These are phyloP conservation scores for Salix koriyanagi DNA, from an alignment of 345 rosid genomes.

Conservation along the genomic window DNA sequence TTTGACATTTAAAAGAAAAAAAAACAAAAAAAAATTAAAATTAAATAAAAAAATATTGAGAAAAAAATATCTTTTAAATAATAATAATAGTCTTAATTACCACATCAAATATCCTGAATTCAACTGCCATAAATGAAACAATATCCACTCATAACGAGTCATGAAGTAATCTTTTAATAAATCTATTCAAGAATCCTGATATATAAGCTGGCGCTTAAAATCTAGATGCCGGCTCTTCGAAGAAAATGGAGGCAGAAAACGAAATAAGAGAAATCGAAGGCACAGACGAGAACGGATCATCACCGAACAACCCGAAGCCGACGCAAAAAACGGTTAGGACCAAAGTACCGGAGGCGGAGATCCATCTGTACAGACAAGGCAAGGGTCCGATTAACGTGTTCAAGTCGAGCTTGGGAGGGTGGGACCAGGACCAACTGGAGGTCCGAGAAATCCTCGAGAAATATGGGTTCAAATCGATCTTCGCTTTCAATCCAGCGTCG, in stretches of 20 bases:
- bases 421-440: constrained; percentile 88
- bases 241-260: constrained; percentile 26
- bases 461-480: constrained; percentile 66
- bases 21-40: too few species aligned
- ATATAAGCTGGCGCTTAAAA: background rate
- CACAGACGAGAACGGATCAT: background rate
- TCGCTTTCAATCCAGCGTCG: constrained; percentile 59
- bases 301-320: background rate
- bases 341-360: constrained; percentile 73
- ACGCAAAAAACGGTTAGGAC: constrained; percentile 31
- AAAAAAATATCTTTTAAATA: too few species aligned
- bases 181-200: background rate
- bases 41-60: too few species aligned
- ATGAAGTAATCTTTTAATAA: background rate
- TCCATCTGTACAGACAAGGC: constrained; percentile 61
- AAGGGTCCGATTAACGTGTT: constrained; percentile 85
- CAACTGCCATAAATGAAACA: too few species aligned
- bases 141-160: background rate
- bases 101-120: too few species aligned
- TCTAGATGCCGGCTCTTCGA: constrained; percentile 1
- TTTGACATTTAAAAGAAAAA: too few species aligned
- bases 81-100: too few species aligned
- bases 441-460: constrained; percentile 68
- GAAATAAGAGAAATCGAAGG: constrained; percentile 56
- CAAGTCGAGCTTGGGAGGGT: constrained; percentile 69